These are phyloP conservation scores for Clavispora phyllophila DNA, from an alignment of 805 yeast species.

Conservation along the genomic window DNA sequence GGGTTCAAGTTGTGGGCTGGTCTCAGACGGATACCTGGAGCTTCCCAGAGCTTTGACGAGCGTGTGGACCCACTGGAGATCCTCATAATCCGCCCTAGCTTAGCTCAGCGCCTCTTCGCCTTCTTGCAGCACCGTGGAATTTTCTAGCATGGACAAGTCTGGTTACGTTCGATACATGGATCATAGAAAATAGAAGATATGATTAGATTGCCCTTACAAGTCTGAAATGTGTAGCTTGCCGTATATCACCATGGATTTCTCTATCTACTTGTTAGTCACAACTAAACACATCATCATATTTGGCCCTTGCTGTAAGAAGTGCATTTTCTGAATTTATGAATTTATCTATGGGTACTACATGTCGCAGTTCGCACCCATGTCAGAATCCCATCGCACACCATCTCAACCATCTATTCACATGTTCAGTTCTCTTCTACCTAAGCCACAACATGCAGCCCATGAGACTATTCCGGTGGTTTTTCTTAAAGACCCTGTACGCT, in stretches of 20 bases:
- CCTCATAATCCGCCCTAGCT: constrained; percentile 3
- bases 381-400: neutral
- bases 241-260: too few relatives aligned
- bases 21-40: neutral
- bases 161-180: too few relatives aligned
- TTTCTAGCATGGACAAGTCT: too few relatives aligned
- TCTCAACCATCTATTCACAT: constrained; percentile 11
- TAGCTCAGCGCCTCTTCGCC: constrained; percentile 11
- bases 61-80: constrained; percentile 9
- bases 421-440: constrained; percentile 35
- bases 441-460: constrained; percentile 24
- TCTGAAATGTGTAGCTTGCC: too few relatives aligned
- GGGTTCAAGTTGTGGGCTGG: constrained; percentile 1
- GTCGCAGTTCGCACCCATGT: too few relatives aligned
- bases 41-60: constrained; percentile 5
- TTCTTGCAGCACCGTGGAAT: constrained; percentile 12
- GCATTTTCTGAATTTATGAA: too few relatives aligned
- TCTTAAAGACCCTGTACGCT: constrained; percentile 4
- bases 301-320: too few relatives aligned
- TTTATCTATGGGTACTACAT: too few relatives aligned
- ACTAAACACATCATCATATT: too few relatives aligned
- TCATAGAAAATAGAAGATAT: neutral
- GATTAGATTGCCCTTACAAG: too few relatives aligned
- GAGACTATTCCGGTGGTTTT: constrained; percentile 8
- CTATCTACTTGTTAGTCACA: too few relatives aligned